phyloP scores from a whole-genome alignment of 495 filamentous ascomycete species.

The Copromyces sp. region DNA sequence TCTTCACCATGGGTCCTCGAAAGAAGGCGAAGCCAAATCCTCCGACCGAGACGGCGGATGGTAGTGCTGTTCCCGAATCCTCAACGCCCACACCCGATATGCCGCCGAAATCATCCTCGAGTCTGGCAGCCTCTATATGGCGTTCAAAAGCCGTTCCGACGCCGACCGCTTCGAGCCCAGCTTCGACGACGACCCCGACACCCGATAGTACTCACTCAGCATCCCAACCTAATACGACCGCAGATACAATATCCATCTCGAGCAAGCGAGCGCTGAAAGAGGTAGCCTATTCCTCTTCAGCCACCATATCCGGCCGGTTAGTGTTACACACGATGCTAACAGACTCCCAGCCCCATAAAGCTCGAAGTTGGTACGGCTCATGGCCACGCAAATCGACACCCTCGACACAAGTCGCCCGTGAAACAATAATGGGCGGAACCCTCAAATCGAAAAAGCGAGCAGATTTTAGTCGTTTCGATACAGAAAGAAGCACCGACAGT shows the following conservation, averaged over 20 bases:
- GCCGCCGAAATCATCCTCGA: constrained; percentile 6
- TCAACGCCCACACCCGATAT: constrained; percentile 6
- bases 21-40: constrained; percentile 55
- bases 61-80: constrained; percentile 23
- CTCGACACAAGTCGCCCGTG: constrained; percentile 65
- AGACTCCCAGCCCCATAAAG: constrained; percentile 38
- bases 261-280: constrained; percentile 6
- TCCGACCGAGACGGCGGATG: constrained; percentile 23
- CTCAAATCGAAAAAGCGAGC: constrained; percentile 25
- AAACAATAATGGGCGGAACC: constrained; percentile 57
- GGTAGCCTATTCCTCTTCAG: constrained; percentile 7
- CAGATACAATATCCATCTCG: constrained; percentile 1
- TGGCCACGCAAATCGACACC: constrained; percentile 64
- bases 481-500: constrained; percentile 25
- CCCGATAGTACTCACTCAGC: neutral
- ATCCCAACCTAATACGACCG: constrained; percentile 2
- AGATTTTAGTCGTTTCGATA: constrained; percentile 39
- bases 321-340: constrained; percentile 5
- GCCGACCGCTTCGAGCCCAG: neutral
- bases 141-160: neutral
- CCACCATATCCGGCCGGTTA: neutral
- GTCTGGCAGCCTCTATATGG: neutral
- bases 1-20: constrained; percentile 43
- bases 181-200: constrained; percentile 3
- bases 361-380: constrained; percentile 54